Conservation (phyloP, 345 rosid species). For the Carallia brachiata region DNA sequence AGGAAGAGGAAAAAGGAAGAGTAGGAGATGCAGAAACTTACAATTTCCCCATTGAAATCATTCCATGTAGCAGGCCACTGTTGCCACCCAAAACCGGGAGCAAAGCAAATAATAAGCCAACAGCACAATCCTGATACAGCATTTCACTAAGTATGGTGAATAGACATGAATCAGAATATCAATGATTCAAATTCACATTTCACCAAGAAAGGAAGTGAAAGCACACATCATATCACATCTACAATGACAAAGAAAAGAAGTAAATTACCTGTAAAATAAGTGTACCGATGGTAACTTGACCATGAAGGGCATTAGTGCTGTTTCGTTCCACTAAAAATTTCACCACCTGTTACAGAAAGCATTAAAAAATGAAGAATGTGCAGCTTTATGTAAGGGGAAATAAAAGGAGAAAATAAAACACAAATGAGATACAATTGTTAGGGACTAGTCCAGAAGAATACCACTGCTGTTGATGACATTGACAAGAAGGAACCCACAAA, state of each 20-base stretch:
- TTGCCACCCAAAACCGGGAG: slow-evolving; percentile 97
- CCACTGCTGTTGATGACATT: slow-evolving; percentile 99
- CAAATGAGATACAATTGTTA: slow-evolving; percentile 6
- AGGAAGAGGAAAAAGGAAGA: neutral
- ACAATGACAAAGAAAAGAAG: neutral
- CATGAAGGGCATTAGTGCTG: slow-evolving; percentile 72
- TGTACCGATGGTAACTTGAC: slow-evolving; percentile 96
- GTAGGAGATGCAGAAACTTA: slow-evolving; percentile 37
- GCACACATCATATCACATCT: neutral
- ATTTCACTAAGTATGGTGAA: slow-evolving; percentile 19
- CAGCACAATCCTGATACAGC: slow-evolving; percentile 81
- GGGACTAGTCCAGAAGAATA: slow-evolving; percentile 35
- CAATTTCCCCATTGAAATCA: slow-evolving; percentile 94
- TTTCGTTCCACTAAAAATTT: slow-evolving; percentile 84
- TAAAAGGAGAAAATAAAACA: neutral
- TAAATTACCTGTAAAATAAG: slow-evolving; percentile 86
- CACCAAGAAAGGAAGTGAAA: neutral
- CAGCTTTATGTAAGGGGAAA: slow-evolving; percentile 9
- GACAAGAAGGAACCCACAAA: slow-evolving; percentile 94
- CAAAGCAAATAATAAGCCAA: slow-evolving; percentile 89
- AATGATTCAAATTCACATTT: neutral
- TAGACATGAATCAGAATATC: slow-evolving; percentile 11
- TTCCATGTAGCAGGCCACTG: slow-evolving; percentile 80
- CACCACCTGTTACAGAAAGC: slow-evolving; percentile 58
- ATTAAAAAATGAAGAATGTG: slow-evolving; percentile 22